These are phyloP conservation scores for Bipolaris bicolor DNA, from an alignment of 2,329 filamentous ascomycete species.

Conservation along the genomic window DNA sequence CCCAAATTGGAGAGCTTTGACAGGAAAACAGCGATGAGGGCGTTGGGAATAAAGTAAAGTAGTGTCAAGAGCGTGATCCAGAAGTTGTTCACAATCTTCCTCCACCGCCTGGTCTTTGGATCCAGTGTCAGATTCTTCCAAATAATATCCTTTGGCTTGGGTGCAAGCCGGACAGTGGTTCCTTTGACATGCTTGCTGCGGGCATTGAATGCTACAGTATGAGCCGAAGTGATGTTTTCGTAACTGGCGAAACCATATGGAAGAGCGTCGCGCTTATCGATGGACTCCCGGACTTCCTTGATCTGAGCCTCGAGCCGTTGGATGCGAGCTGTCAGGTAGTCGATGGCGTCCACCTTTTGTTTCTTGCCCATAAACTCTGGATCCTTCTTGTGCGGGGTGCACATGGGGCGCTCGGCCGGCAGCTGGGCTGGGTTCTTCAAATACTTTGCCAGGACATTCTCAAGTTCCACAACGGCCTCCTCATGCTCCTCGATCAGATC, in stretches of 20 bases:
- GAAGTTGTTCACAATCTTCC: constrained; percentile 77
- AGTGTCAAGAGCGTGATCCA: constrained; percentile 84
- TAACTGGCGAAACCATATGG: constrained; percentile 95
- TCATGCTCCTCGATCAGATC: constrained; percentile 84
- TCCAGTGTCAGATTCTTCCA: constrained; percentile 89
- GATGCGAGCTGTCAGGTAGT: constrained; percentile 87
- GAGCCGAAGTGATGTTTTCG: constrained; percentile 83
- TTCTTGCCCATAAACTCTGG: constrained; percentile 64
- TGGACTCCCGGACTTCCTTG: constrained; percentile 76
- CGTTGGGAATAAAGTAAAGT: constrained; percentile 89
- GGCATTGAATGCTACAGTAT: constrained; percentile 81
- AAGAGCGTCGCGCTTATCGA: constrained; percentile 88
- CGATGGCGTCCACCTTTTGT: constrained; percentile 89
- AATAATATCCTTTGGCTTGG: constrained; percentile 88
- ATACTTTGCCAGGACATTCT: constrained; percentile 85
- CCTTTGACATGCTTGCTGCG: constrained; percentile 82
- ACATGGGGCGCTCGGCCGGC: constrained; percentile 76
- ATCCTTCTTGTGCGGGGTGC: constrained; percentile 81
- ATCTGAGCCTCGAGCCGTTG: constrained; percentile 82
- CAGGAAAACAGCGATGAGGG: constrained; percentile 91
- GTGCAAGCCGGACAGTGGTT: constrained; percentile 77
- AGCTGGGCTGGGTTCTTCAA: constrained; percentile 84
- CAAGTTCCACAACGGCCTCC: constrained; percentile 78
- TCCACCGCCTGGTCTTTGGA: constrained; percentile 71
- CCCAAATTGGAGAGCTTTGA: constrained; percentile 84